These are phyloP conservation scores for Cladosporium halotolerans DNA, from an alignment of 2,329 filamentous ascomycete species.

Conservation along the genomic window DNA sequence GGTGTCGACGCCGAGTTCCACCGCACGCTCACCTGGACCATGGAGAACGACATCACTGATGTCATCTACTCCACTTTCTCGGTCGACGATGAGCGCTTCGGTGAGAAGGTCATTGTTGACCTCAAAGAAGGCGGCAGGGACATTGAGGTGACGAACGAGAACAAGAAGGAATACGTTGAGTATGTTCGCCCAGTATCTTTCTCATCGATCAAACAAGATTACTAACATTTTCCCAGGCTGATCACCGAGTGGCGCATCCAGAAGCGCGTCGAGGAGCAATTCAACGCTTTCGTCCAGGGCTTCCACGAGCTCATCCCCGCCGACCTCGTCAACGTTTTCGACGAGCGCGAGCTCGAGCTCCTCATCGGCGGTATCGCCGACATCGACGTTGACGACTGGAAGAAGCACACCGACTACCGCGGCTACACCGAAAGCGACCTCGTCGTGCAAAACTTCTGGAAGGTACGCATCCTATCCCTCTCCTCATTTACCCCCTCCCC, in stretches of 20 bases:
- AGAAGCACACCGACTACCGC: conserved; percentile 99
- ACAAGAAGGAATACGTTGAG: conserved; percentile 99
- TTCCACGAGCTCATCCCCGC: conserved; percentile 97
- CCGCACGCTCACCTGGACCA: conserved; percentile 90
- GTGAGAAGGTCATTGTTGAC: conserved; percentile 88
- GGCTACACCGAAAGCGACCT: conserved; percentile 97
- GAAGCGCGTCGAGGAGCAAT: conserved; percentile 96
- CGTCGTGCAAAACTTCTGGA: conserved; percentile 98
- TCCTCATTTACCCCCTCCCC: background rate
- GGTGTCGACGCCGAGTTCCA: conserved; percentile 98
- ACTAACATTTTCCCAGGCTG: conserved; percentile 45
- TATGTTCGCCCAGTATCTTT: conserved; percentile 37
- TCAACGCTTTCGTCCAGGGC: conserved; percentile 93
- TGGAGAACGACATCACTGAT: conserved; percentile 95
- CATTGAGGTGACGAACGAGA: conserved; percentile 95
- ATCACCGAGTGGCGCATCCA: conserved; percentile 99
- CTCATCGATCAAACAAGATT: background rate
- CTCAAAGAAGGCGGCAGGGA: conserved; percentile 83
- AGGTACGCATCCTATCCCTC: conserved; percentile 44
- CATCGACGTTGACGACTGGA: conserved; percentile 99
- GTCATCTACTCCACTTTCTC: conserved; percentile 94
- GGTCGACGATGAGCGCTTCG: conserved; percentile 94
- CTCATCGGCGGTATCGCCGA: conserved; percentile 99
- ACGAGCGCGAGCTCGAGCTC: conserved; percentile 92
- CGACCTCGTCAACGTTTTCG: conserved; percentile 96